A percentile compares a stretch with the other conserved stretches of the same genome.
phyloP scores from a whole-genome alignment of 768 basidiomycete species.

The Clavaria fumosa region DNA sequence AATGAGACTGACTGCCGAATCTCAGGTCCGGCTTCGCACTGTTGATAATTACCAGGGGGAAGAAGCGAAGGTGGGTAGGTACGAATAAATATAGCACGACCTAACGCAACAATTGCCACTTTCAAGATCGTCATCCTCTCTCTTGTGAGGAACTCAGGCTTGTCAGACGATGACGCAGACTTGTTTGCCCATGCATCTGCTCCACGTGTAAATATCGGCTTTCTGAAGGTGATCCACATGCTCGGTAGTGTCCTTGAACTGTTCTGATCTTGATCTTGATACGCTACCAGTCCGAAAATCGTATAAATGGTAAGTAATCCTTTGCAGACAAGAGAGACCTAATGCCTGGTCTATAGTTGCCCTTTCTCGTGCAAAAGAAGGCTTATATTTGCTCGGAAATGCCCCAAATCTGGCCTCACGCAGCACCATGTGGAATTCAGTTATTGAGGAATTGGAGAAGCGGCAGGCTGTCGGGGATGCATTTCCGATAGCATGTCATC shows the following conservation, averaged over 20 bases:
- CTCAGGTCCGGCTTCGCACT: constrained; percentile 51
- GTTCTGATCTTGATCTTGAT: neutral
- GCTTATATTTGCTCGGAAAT: constrained; percentile 61
- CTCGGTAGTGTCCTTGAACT: neutral
- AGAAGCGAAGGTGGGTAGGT: constrained; percentile 37
- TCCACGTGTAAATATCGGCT: constrained; percentile 39
- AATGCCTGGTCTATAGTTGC: constrained; percentile 30
- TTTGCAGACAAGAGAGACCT: neutral
- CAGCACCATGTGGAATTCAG: constrained; percentile 40
- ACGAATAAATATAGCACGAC: neutral
- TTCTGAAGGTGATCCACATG: constrained; percentile 39
- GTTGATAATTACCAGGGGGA: constrained; percentile 72
- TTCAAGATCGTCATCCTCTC: constrained; percentile 53
- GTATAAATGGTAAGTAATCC: constrained; percentile 32
- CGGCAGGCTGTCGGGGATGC: constrained; percentile 31
- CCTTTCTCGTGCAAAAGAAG: constrained; percentile 57
- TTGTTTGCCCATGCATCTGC: constrained; percentile 7
- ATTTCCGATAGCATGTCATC: constrained; percentile 42
- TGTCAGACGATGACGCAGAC: constrained; percentile 21
- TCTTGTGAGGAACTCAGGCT: constrained; percentile 54
- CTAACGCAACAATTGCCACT: neutral
- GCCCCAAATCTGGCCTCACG: constrained; percentile 33
- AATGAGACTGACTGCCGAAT: neutral
- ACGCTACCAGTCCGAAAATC: constrained; percentile 32
- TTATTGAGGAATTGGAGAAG: constrained; percentile 41